Evolutionary conservation across 2,329 filamentous ascomycete genomes (phyloP), one percentile per base, ranked within the genome.

Genomic region (Purpureocillium takamizusanense): DNA sequence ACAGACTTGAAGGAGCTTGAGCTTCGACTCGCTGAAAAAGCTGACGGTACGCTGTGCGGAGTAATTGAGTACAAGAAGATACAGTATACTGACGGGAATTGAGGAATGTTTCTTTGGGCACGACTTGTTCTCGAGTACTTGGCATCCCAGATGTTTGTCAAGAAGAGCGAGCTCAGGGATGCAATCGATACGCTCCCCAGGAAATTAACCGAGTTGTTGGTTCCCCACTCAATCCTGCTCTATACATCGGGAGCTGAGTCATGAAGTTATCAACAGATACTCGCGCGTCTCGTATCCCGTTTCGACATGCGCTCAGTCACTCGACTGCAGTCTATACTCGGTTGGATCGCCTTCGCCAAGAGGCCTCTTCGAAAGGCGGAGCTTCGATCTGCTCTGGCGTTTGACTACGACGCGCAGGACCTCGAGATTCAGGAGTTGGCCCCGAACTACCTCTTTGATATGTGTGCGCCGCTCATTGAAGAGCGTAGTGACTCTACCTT

Each of bases 101-200:
- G 4, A 60, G 60, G 58, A 3, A 63, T 63, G 57, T 63, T 63
- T 38, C 42, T 63, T 1, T 63, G 51, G 29, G 59, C 59, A 21
- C 44, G 55, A 3, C 47, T 63, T 2, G 57, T 63, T 0, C 41
- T 62, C 3, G 54, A 62, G 15, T 60, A 57, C 21, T 36, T 63
- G 3, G 30, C 46, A 0, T 50, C 31, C 10, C 59, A 61, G 23
- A 46, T 63, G 4, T 60, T 61, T 31, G 47, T 48, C 0, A 50
- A 52, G 9, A 50, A 58, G 1, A 28, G 32, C 37, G 14, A 33
- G 21, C 6, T 25, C 6, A 25, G 5, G 21, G 21, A 25, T 10
- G 21, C 21, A 5, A 10, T 25, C 6, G 21, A 25, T 10, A 25
- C 21, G 6, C 21, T 25, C 10, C 21, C 21, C 21, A 5, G 21